Evolutionary conservation across 805 yeast species (phyloP), one percentile per base, ranked within the genome.

Genomic region (Wickerhamiella sorbophila): DNA sequence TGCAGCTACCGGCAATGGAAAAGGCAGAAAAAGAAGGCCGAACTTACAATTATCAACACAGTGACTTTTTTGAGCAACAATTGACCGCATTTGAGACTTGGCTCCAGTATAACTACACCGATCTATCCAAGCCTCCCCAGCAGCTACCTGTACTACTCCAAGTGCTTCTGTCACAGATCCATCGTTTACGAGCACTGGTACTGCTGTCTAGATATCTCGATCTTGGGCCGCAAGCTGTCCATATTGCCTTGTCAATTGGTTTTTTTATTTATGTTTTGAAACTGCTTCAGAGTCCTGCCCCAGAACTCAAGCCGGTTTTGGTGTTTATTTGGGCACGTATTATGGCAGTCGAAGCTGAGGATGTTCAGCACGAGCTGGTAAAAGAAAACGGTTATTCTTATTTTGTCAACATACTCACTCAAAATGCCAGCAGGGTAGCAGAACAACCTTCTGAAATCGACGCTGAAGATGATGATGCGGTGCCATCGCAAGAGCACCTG

Each of bases 261-360:
- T 88, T 91, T 24, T 91, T 88, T 60, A 97, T 97, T 0, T 91
- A 91, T 56, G 94, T 91, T 26, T 65, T 88, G 42, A 85, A 87
- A 52, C 68, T 91, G 18, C 63, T 91, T 27, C 97, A 88, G 57
- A 79, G 93, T 45, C 97, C 97, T 0, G 95, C 97, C 0, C 93
- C 84, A 21, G 97, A 91, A 54, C 66, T 91, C 45, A 86, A 86
- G 53, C 97, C 97, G 0, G 94, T 88, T 3, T 63, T 91, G 44
- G 91, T 91, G 1, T 91, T 88, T 54, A 91, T 91, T 42, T 91
- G 98, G 98, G 95, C 97, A 0, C 70, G 97, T 50, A 85, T 91
- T 18, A 85, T 91, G 91, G 87, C 96, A 2, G 93, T 91, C 19
- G 97, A 88, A 60, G 79, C 81, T 57, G 72, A 75, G 49, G 79